phyloP scores from a whole-genome alignment of 164 flowering plant species.

The Annona squamosa region DNA sequence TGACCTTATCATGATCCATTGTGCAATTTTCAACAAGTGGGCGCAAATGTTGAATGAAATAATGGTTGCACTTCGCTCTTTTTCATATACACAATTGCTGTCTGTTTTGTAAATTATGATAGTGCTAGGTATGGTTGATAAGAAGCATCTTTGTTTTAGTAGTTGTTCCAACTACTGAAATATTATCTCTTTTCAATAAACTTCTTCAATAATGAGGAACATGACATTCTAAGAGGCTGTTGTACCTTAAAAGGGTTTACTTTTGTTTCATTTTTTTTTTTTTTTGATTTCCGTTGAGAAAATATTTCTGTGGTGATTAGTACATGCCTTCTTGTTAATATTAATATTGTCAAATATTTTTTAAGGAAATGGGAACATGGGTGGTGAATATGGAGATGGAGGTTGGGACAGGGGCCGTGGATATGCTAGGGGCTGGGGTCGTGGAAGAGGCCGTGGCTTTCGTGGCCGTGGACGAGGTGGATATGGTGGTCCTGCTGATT shows the following conservation, averaged over 20 bases:
- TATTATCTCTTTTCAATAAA: not conserved
- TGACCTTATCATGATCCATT: not conserved
- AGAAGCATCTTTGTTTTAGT: not conserved
- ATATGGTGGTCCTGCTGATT: slow-evolving; percentile 49
- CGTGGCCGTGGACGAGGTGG: slow-evolving; percentile 68
- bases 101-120: not conserved
- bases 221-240: not conserved
- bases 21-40: not conserved
- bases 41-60: not conserved
- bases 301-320: no score
- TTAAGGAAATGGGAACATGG: slow-evolving; percentile 56
- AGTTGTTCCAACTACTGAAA: not conserved
- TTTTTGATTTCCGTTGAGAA: no score
- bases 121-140: not conserved
- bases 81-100: not conserved
- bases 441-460: slow-evolving; percentile 58
- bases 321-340: no score
- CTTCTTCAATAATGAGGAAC: not conserved
- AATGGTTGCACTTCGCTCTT: not conserved
- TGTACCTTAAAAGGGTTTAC: no score
- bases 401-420: slow-evolving; percentile 60
- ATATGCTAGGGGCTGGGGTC: slow-evolving; percentile 54
- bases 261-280: no score
- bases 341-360: not conserved
- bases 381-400: slow-evolving; percentile 67